Evolutionary conservation across 139 green algal species (phyloP).

Genomic region (Auxenochlorella pyrenoidosa): DNA sequence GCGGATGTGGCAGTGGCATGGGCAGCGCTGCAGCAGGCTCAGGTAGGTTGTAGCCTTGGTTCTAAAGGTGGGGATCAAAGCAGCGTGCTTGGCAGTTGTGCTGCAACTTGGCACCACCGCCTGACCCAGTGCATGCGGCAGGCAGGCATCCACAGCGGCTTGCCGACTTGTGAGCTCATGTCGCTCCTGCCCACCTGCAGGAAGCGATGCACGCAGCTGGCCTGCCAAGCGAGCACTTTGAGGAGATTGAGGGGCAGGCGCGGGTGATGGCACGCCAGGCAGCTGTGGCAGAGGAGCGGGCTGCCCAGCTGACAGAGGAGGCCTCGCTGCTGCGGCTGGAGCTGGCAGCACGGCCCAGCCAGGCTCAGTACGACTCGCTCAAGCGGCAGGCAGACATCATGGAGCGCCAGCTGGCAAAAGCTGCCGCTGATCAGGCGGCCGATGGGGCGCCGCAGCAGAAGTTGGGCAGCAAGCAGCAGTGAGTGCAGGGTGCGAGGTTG

Average conservation of each 20-base stretch:
- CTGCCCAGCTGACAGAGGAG: neutral
- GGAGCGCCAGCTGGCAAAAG: conserved; percentile 58
- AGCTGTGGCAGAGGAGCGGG: conserved; percentile 15
- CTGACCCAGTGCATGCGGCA: neutral
- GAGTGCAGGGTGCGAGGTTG: neutral
- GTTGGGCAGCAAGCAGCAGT: neutral
- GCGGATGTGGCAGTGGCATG: neutral
- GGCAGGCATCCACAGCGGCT: too few species aligned
- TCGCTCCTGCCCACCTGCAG: neutral
- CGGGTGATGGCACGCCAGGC: neutral
- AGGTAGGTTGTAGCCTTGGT: neutral
- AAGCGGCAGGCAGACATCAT: conserved; percentile 75
- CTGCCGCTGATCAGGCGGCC: conserved; percentile 23
- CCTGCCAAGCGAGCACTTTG: neutral
- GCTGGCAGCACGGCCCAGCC: conserved; percentile 10
- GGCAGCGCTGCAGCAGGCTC: neutral
- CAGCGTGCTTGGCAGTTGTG: neutral
- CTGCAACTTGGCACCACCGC: neutral
- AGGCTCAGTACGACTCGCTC: conserved; percentile 44
- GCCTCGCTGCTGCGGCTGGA: conserved; percentile 17
- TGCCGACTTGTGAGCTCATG: neutral
- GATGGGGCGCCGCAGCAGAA: neutral
- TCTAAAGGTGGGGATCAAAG: too few species aligned
- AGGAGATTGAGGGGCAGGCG: conserved; percentile 17
- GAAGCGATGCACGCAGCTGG: conserved; percentile 14